Evolutionary conservation across 768 basidiomycete species (phyloP).

Genomic region (Austroboletus eburneus): DNA sequence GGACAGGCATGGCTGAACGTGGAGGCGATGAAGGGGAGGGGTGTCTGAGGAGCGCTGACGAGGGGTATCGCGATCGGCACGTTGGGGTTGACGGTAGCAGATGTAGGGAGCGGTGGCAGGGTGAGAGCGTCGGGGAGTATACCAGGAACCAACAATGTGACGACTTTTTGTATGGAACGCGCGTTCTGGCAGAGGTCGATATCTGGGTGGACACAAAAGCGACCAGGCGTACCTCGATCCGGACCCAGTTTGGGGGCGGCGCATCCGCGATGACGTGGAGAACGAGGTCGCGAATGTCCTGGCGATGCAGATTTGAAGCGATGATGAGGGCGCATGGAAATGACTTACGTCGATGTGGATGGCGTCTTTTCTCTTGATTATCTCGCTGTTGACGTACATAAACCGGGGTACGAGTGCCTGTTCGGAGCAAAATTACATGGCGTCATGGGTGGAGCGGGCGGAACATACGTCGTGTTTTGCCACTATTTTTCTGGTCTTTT

Average conservation of each 20-base stretch:
- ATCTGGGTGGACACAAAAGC: neutral
- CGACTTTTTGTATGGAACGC: conserved; percentile 69
- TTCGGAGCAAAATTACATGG: neutral
- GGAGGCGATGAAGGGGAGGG: conserved; percentile 63
- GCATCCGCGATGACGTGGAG: conserved; percentile 80
- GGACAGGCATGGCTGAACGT: conserved; percentile 93
- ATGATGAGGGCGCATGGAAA: neutral
- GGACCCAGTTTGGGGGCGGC: conserved; percentile 83
- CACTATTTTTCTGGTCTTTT: conserved; percentile 60
- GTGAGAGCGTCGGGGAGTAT: conserved; percentile 70
- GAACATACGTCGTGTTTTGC: conserved; percentile 59
- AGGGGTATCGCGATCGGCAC: conserved; percentile 48
- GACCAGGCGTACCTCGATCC: conserved; percentile 58
- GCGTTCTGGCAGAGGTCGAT: conserved; percentile 51
- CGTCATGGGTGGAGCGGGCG: neutral
- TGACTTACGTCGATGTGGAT: conserved; percentile 74
- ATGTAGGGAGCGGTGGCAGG: conserved; percentile 67
- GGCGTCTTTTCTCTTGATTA: conserved; percentile 65
- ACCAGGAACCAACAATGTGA: conserved; percentile 82
- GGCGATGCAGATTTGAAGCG: neutral
- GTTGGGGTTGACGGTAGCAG: conserved; percentile 55
- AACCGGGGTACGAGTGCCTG: conserved; percentile 53
- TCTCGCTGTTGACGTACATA: conserved; percentile 77
- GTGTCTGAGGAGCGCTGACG: conserved; percentile 31
- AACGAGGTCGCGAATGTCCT: conserved; percentile 88